Base-by-base conservation (phyloP, 2,329 filamentous ascomycete genomes). In the Arthroderma sp. region DNA sequence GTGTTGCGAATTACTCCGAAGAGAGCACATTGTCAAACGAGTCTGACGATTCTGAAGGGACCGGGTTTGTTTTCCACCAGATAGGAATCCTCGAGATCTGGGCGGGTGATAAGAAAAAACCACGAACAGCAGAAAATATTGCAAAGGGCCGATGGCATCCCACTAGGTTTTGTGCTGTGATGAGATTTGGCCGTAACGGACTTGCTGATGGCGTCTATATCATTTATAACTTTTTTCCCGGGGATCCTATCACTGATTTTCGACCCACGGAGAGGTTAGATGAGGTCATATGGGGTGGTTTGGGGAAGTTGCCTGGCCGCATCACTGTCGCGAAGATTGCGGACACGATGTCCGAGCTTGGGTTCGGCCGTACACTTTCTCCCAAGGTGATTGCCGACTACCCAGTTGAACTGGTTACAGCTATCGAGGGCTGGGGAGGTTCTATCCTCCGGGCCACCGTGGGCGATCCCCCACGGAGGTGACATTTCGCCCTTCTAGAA, bases 1-100 rank as follows among this genome's bases (percentile, higher is more conserved):
- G 56, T 19, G 9, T 28, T 1, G 49, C 33, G 1, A 31, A 55
- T 5, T 43, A 43, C 21, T 31, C 56, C 25, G 56, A 58, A 58
- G 31, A 58, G 19, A 58, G 56, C 51, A 55, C 49, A 31, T 4
- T 25, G 17, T 54, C 51, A 21, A 58, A 54, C 33, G 56, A 58
- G 38, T 58, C 56, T 13, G 56, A 58, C 25, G 56, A 58, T 25
- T 6, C 47, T n/a, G 4, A 4, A 4, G 21, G 23, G 1, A 31
- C 47, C 15, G 56, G 56, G 9, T 58, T 58, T 17, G 47, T 58
- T 55, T 58, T 58, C 21, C 51, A 58, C 17, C 56, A 58, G 56
- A 41, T 58, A 19, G 56, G 56, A 5, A 25, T 43, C 15, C 51
- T 58, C 11, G 49, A 58, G 25, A 21, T 17, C 7, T 15, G 47